These are phyloP conservation scores for Jamesozyma rosinii DNA, from an alignment of 805 yeast genomes.

Conservation along the genomic window DNA sequence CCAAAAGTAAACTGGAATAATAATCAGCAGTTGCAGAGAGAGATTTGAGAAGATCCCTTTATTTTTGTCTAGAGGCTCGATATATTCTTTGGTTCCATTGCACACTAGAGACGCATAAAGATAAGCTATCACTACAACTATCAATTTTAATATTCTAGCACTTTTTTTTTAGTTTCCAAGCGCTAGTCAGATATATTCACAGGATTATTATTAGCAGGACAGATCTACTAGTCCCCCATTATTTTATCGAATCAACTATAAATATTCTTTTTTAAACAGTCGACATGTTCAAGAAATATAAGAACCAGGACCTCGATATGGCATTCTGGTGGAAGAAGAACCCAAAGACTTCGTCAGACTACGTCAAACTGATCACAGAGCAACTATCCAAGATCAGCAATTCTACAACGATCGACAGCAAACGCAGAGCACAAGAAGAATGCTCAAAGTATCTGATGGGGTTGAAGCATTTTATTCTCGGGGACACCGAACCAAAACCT, in stretches of 20 bases:
- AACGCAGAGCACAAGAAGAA: slow-evolving; percentile 58
- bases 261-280: background rate
- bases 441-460: slow-evolving; percentile 55
- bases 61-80: too few species aligned
- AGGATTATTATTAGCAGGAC: too few species aligned
- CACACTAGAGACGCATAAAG: too few species aligned
- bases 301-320: slow-evolving; percentile 41
- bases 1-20: too few species aligned
- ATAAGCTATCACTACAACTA: too few species aligned
- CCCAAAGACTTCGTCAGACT: slow-evolving; percentile 83
- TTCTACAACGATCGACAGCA: slow-evolving; percentile 25
- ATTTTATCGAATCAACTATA: background rate
- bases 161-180: too few species aligned
- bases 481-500: slow-evolving; percentile 43
- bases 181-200: too few species aligned
- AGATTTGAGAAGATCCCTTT: too few species aligned
- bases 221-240: too few species aligned
- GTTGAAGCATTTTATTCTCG: slow-evolving; percentile 55
- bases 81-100: too few species aligned
- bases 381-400: slow-evolving; percentile 54
- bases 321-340: slow-evolving; percentile 84
- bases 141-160: too few species aligned
- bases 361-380: slow-evolving; percentile 67
- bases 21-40: too few species aligned
- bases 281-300: slow-evolving; percentile 24